phyloP scores from a whole-genome alignment of 106 monocot species.

The Dioscorea zingiberensis region DNA sequence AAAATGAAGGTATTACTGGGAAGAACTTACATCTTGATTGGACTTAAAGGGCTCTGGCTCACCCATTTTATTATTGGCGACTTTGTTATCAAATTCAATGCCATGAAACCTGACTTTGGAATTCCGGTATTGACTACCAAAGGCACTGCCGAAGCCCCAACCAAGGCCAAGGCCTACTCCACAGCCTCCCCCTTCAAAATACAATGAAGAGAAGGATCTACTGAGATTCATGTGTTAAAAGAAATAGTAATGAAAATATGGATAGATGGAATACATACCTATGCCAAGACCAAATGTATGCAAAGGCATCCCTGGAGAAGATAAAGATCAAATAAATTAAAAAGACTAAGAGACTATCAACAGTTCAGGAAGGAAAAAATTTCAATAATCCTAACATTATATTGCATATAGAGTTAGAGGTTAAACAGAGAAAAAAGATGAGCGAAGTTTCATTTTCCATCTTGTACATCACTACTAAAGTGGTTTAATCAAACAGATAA shows the following conservation, averaged over 20 bases:
- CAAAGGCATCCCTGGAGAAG: conserved; percentile 73
- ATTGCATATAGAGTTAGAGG: no score
- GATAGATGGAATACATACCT: conserved; percentile 29
- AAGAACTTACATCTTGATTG: conserved; percentile 10
- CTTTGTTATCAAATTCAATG: conserved; percentile 56
- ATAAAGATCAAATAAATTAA: background rate
- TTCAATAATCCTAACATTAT: no score
- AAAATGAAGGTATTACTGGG: conserved; percentile 12
- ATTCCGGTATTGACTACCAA: conserved; percentile 71
- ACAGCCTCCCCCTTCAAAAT: conserved; percentile 80
- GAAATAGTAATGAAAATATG: background rate
- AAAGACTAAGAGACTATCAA: no score
- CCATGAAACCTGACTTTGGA: conserved; percentile 69
- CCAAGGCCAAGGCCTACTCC: conserved; percentile 93
- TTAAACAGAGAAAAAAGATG: no score
- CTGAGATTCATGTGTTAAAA: background rate
- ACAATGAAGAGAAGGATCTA: background rate
- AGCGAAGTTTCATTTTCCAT: no score
- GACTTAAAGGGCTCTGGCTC: conserved; percentile 2
- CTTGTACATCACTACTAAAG: no score
- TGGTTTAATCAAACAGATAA: no score
- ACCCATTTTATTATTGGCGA: background rate
- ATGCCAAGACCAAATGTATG: conserved; percentile 65
- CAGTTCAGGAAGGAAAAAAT: no score
- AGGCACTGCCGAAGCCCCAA: conserved; percentile 93